Base-by-base conservation (phyloP, 2,329 filamentous ascomycete species). In the Pseudogymnoascus sp. region DNA sequence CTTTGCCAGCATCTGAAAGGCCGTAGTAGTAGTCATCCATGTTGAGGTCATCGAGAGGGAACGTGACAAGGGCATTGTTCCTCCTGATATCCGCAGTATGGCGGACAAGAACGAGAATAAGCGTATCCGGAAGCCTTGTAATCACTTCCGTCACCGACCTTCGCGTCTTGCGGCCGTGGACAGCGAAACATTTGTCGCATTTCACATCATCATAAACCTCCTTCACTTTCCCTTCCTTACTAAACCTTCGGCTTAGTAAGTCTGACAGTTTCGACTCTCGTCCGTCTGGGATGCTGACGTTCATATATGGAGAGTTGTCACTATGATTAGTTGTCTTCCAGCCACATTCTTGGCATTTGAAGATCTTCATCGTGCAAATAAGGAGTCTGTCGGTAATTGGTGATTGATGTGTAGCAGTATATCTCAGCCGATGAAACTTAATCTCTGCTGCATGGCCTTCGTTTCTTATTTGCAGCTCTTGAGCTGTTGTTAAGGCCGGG, bases 261-360 rank as follows among this genome's bases (percentile, higher is more conserved):
- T 55, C 41, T 17, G 29, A 48, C 35, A 55, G 36, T 48, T 33
- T 33, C 29, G 38, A 36, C 36, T 55, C 59, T 25, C 59, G 41
- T 15, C 59, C 36, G 17, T 61, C 33, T 41, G 59, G 38, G n/a
- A 61, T 33, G 59, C 39, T 44, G 38, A 44, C 35, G 12, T 36
- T 81, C 61, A 78, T 80, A 59, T 66, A 64, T 81, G 80, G 13
- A 75, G 81, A 66, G 78, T 81, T 41, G 12, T 80, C 81, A 73
- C 88, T 89, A 4, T 86, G 85, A 70, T 90, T 89, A 74, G 96
- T 86, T 65, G 88, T 85, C 15, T 96, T 78, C 62, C 92, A 44
- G 29, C 58, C 55, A 61, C 61, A 62, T 7, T 35, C 21, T 44
- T 61, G 58, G 29, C 61, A 62, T 29, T 61, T 41, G n/a, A 29